Conservation (phyloP, 371 early-diverging fungal species). For the Capniomyces stellatus region DNA sequence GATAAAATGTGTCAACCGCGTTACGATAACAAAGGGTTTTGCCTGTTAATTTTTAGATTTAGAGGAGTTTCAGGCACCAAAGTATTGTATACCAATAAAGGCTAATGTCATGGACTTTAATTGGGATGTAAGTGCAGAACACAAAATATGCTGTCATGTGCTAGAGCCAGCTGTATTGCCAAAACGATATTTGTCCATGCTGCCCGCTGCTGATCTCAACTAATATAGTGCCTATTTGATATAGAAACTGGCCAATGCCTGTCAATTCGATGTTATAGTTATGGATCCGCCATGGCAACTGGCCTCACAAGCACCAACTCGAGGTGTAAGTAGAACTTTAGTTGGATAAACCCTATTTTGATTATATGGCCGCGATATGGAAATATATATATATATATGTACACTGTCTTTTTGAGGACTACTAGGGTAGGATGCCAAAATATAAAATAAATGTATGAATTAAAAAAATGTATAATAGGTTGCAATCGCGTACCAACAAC, state of each 20-base stretch:
- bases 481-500: constrained; percentile 84
- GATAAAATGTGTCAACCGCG: background rate
- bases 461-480: too few species aligned
- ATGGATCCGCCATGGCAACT: constrained; percentile 96
- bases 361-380: background rate
- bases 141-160: background rate
- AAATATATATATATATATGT: background rate
- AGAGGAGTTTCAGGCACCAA: constrained; percentile 78
- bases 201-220: background rate
- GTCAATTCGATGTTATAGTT: constrained; percentile 79
- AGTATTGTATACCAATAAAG: constrained; percentile 85
- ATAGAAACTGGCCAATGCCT: constrained; percentile 45
- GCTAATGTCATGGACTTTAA: constrained; percentile 88
- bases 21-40: too few species aligned
- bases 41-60: too few species aligned
- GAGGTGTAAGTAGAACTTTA: constrained; percentile 60
- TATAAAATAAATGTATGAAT: too few species aligned
- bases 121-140: constrained; percentile 46
- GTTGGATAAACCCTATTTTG: background rate
- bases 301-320: constrained; percentile 82
- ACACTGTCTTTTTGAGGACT: too few species aligned
- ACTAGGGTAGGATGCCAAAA: too few species aligned
- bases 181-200: background rate
- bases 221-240: too few species aligned
- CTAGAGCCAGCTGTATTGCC: background rate